Percentiles rank a stretch among this genome's conserved stretches.
phyloP scores from a whole-genome alignment of 768 basidiomycete genomes.

The Holtermanniella nyarrowii region DNA sequence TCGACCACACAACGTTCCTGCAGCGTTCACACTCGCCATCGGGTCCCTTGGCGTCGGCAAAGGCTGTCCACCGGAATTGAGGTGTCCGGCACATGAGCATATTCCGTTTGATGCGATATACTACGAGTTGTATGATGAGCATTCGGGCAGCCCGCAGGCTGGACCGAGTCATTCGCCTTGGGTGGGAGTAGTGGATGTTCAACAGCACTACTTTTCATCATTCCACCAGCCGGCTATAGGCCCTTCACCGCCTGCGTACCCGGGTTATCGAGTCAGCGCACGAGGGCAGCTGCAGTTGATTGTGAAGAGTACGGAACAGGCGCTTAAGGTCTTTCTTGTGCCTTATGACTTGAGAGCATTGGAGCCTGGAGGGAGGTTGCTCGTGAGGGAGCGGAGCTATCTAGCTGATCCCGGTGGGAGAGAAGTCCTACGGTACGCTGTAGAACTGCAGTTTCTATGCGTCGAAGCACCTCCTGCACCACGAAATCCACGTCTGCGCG shows the following conservation, averaged over 20 bases:
- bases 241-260: constrained; percentile 18
- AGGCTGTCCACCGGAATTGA: constrained; percentile 18
- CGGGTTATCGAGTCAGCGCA: constrained; percentile 30
- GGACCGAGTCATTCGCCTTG: constrained; percentile 23
- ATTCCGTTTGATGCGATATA: constrained; percentile 35
- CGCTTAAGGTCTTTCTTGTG: constrained; percentile 35
- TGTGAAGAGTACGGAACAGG: constrained; percentile 20
- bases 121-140: constrained; percentile 24
- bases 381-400: constrained; percentile 32
- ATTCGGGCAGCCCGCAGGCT: constrained; percentile 4
- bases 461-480: background rate
- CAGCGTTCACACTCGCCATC: constrained; percentile 28
- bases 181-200: constrained; percentile 33
- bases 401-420: constrained; percentile 1
- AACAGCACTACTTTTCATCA: constrained; percentile 18
- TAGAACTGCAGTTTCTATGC: constrained; percentile 37
- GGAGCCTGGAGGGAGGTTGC: constrained; percentile 24
- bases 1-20: constrained; percentile 20
- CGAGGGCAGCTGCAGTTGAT: constrained; percentile 35
- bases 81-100: constrained; percentile 17
- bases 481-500: background rate
- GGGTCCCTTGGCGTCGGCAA: constrained; percentile 17
- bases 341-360: constrained; percentile 32
- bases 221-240: background rate
- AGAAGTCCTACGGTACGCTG: constrained; percentile 27